Percentiles rank a stretch among this genome's conserved stretches.
phyloP scores from a whole-genome alignment of 805 yeast species.

The Metschnikowia amazonensis region DNA sequence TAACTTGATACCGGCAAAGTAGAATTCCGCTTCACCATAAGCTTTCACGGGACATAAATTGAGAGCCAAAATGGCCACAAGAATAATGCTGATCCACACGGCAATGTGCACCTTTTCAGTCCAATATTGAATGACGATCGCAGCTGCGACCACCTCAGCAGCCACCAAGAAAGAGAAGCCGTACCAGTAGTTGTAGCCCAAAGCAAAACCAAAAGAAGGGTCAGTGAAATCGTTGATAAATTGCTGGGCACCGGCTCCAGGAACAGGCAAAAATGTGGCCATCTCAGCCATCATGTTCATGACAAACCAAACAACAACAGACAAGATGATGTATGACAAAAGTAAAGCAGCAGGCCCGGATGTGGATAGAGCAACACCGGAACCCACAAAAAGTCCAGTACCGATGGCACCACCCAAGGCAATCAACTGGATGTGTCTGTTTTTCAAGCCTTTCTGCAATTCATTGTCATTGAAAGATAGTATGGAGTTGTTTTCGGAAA shows the following conservation, averaged over 20 bases:
- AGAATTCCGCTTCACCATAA: constrained; percentile 20
- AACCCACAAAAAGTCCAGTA: constrained; percentile 22
- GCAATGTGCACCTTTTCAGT: constrained; percentile 28
- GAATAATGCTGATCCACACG: constrained; percentile 38
- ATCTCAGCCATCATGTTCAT: constrained; percentile 23
- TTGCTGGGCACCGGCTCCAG: constrained; percentile 22
- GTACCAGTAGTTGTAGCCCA: constrained; percentile 22
- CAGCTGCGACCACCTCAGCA: constrained; percentile 20
- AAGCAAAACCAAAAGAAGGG: constrained; percentile 20
- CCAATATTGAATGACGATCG: constrained; percentile 20
- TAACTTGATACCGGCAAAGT: constrained; percentile 20
- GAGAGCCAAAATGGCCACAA: constrained; percentile 10
- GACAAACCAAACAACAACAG: constrained; percentile 20
- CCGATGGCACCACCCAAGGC: constrained; percentile 24
- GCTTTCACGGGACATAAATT: constrained; percentile 18
- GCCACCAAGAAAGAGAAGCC: constrained; percentile 19
- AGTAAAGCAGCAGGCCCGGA: constrained; percentile 20
- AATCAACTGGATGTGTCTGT: constrained; percentile 21
- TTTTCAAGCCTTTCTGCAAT: constrained; percentile 20
- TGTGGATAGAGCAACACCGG: constrained; percentile 15
- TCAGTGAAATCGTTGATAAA: constrained; percentile 17
- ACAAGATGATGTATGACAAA: constrained; percentile 17
- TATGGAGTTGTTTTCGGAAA: constrained; percentile 16
- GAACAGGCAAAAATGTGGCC: constrained; percentile 21
- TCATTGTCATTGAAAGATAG: constrained; percentile 13